phyloP scores from a whole-genome alignment of 257 asterid species.

The Solanum piurae region DNA sequence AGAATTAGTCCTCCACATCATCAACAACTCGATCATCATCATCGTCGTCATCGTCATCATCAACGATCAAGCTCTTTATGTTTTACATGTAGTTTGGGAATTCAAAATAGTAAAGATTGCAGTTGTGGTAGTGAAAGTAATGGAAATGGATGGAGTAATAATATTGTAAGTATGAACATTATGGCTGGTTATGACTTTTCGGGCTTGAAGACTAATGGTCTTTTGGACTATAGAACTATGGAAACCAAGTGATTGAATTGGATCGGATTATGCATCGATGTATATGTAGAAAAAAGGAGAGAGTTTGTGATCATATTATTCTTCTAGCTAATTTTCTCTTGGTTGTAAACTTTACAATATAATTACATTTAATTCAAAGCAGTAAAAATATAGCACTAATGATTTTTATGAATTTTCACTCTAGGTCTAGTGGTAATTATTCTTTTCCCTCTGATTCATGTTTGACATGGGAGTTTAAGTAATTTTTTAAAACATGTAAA shows the following conservation, averaged over 20 bases:
- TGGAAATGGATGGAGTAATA: not conserved
- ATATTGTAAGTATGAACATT: conserved; percentile 4
- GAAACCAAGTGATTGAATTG: conserved; percentile 13
- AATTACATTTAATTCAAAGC: not conserved
- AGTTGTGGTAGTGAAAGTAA: conserved; percentile 13
- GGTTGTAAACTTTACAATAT: conserved; percentile 17
- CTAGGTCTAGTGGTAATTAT: not conserved
- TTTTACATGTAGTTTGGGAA: conserved; percentile 60
- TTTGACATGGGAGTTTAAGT: not conserved
- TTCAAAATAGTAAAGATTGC: conserved; percentile 57
- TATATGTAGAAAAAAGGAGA: conserved; percentile 3
- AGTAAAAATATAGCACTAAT: not conserved
- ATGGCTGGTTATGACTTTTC: conserved; percentile 48
- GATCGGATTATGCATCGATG: not conserved
- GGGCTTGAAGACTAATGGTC: conserved; percentile 46
- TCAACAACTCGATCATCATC: not conserved
- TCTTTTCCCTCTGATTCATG: not conserved
- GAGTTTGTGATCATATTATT: conserved; percentile 9
- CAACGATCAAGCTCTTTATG: conserved; percentile 15
- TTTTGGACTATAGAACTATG: conserved; percentile 66
- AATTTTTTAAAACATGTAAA: no score
- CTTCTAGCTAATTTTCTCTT: conserved; percentile 10
- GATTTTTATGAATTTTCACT: not conserved
- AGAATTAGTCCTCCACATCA: conserved; percentile 69
- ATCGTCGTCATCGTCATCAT: not conserved